phyloP scores from a whole-genome alignment of 805 yeast genomes.

The Metschnikowia orientalis region DNA sequence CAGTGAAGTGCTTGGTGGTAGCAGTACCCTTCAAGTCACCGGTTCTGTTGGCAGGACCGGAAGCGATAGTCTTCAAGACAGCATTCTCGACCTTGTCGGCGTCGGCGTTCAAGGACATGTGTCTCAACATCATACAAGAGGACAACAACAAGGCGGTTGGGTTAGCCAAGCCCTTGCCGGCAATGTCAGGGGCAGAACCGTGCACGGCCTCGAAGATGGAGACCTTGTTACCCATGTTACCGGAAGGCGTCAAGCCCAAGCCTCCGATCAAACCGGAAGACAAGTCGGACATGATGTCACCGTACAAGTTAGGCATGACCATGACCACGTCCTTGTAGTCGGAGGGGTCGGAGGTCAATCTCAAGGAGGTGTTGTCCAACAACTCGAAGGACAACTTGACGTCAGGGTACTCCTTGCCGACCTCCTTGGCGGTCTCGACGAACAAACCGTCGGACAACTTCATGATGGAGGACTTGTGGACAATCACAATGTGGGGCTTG shows the following conservation, averaged over 20 bases:
- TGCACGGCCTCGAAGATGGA: slow-evolving; percentile 99
- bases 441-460: slow-evolving; percentile 97
- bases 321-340: slow-evolving; percentile 83
- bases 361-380: slow-evolving; percentile 92
- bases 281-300: slow-evolving; percentile 97
- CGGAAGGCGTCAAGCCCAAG: slow-evolving; percentile 97
- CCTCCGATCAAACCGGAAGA: slow-evolving; percentile 98
- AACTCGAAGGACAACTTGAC: slow-evolving; percentile 78
- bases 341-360: slow-evolving; percentile 83
- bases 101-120: slow-evolving; percentile 81
- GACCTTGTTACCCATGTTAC: slow-evolving; percentile 98
- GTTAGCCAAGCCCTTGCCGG: slow-evolving; percentile 98
- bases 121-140: slow-evolving; percentile 98
- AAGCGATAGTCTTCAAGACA: slow-evolving; percentile 83
- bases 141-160: slow-evolving; percentile 96
- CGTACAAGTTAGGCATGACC: slow-evolving; percentile 99
- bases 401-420: slow-evolving; percentile 89
- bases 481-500: slow-evolving; percentile 87
- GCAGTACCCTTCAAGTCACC: slow-evolving; percentile 94
- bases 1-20: slow-evolving; percentile 82
- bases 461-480: slow-evolving; percentile 98
- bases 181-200: slow-evolving; percentile 99
- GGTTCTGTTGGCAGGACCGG: slow-evolving; percentile 94
- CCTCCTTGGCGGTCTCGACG: slow-evolving; percentile 83
- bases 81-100: slow-evolving; percentile 88